phyloP scores from a whole-genome alignment of 1,284 basidiomycete species.

The Cryptococcus deneoformans region DNA sequence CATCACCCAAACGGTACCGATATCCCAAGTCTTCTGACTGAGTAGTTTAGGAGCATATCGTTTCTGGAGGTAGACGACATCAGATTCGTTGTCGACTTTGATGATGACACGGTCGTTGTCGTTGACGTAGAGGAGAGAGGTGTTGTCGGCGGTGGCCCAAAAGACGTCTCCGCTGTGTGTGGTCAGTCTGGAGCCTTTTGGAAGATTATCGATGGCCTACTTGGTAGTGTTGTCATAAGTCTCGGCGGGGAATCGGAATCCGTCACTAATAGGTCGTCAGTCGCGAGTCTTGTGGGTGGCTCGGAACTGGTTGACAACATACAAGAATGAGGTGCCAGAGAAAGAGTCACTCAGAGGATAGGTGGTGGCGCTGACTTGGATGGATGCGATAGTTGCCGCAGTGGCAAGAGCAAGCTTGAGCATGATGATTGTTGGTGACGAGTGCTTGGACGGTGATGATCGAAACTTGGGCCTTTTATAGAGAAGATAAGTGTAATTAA shows the following conservation, averaged over 20 bases:
- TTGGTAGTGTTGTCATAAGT: constrained; percentile 46
- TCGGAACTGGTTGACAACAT: constrained; percentile 8
- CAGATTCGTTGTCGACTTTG: constrained; percentile 50
- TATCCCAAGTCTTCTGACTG: constrained; percentile 58
- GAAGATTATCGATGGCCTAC: constrained; percentile 21
- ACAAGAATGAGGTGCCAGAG: constrained; percentile 29
- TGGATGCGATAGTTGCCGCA: not conserved
- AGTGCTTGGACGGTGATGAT: too few relatives aligned
- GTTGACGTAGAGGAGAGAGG: constrained; percentile 57
- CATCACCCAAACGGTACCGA: constrained; percentile 65
- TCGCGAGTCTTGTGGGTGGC: constrained; percentile 11
- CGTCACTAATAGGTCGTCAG: constrained; percentile 22
- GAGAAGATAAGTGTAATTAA: too few relatives aligned
- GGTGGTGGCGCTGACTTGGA: constrained; percentile 7
- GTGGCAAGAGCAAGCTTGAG: not conserved
- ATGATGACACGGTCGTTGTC: constrained; percentile 68
- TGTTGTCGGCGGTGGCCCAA: constrained; percentile 41
- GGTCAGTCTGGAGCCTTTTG: not conserved
- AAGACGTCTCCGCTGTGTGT: constrained; percentile 59
- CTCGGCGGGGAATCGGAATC: constrained; percentile 20
- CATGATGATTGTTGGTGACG: not conserved
- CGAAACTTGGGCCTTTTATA: too few relatives aligned
- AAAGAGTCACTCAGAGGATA: constrained; percentile 26
- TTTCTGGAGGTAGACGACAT: constrained; percentile 57
- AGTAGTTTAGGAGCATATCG: constrained; percentile 67